phyloP scores from a whole-genome alignment of 116 monocot genomes.

The Thalassia testudinum region DNA sequence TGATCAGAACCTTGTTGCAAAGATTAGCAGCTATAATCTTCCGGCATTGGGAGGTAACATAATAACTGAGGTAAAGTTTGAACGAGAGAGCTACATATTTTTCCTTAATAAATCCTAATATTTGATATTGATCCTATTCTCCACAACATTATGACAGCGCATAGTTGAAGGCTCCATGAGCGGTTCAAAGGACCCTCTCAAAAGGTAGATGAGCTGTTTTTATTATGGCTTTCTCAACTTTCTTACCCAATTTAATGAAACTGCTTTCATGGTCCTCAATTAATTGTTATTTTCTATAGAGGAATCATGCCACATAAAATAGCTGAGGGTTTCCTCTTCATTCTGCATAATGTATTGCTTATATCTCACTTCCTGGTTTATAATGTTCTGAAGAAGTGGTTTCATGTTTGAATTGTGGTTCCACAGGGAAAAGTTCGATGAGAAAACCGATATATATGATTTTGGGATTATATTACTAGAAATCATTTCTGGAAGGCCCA shows the following conservation, averaged over 20 bases:
- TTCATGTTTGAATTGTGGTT: no score
- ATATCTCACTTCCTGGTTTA: no score
- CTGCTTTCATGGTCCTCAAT: no score
- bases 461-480: slow-evolving; percentile 86
- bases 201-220: slow-evolving; percentile 8
- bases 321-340: no score
- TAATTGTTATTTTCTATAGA: no score
- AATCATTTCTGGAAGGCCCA: slow-evolving; percentile 55
- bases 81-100: no score
- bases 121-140: background rate
- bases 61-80: slow-evolving; percentile 29
- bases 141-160: slow-evolving; percentile 28
- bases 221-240: no score
- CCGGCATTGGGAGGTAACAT: slow-evolving; percentile 42
- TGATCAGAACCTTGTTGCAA: slow-evolving; percentile 75
- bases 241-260: no score
- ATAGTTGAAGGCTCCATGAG: slow-evolving; percentile 15
- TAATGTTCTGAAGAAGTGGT: no score
- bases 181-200: slow-evolving; percentile 20
- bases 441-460: slow-evolving; percentile 73
- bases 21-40: slow-evolving; percentile 77
- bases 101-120: background rate
- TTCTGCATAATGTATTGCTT: no score
- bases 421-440: slow-evolving; percentile 34
- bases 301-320: no score